These are phyloP conservation scores for Gossypioides kirkii DNA, from an alignment of 345 rosid species.

Conservation along the genomic window DNA sequence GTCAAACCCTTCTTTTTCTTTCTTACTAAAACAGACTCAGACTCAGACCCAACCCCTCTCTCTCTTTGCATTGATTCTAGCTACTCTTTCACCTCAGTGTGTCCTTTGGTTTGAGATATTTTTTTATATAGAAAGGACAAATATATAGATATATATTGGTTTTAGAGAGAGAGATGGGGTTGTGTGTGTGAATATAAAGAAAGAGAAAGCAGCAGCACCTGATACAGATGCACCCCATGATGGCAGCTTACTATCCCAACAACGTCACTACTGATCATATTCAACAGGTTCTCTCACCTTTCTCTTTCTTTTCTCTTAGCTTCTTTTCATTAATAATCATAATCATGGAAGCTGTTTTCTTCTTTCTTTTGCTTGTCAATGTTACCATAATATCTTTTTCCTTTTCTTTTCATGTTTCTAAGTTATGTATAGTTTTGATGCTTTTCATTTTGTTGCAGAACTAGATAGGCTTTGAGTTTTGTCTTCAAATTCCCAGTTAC, in stretches of 20 bases:
- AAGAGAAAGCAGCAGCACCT: conserved; percentile 95
- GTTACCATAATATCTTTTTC: conserved; percentile 18
- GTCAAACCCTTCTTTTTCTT: background rate
- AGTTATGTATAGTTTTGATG: background rate
- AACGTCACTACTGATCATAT: conserved; percentile 99
- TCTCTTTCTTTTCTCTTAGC: background rate
- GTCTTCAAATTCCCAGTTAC: background rate
- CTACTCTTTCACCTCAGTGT: conserved; percentile 19
- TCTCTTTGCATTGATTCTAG: conserved; percentile 29
- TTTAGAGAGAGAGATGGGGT: background rate
- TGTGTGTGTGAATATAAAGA: background rate
- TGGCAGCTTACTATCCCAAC: conserved; percentile 98
- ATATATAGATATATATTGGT: background rate
- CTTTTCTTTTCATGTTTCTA: background rate
- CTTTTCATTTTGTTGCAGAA: background rate
- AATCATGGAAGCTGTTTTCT: conserved; percentile 16
- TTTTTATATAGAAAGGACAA: background rate
- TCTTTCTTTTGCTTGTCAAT: conserved; percentile 22
- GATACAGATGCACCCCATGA: conserved; percentile 99
- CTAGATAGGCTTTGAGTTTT: background rate
- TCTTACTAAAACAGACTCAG: background rate
- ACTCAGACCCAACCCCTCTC: background rate
- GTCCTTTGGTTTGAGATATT: conserved; percentile 19
- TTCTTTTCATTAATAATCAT: background rate
- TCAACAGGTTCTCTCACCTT: conserved; percentile 63